These are phyloP conservation scores for Spergularia bocconei DNA, from an alignment of 148 eudicot species.

Conservation along the genomic window DNA sequence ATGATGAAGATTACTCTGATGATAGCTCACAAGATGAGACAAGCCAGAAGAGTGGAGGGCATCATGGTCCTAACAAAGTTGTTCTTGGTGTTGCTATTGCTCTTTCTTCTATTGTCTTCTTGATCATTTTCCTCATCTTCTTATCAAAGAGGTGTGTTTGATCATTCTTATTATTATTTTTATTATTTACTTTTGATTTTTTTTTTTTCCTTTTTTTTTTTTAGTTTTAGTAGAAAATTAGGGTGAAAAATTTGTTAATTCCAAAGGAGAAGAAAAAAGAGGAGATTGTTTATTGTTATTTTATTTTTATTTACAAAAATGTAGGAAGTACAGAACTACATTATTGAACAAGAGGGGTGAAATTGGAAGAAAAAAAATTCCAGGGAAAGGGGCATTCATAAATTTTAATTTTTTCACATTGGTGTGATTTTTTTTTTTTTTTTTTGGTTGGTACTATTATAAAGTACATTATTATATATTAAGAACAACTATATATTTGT, in stretches of 20 bases:
- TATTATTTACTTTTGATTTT: background rate
- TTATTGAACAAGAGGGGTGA: no score
- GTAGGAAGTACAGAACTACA: no score
- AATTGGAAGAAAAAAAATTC: no score
- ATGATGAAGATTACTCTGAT: conserved; percentile 23
- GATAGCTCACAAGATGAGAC: conserved; percentile 38
- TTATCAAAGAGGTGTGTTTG: conserved; percentile 66
- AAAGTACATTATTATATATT: background rate
- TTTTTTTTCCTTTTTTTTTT: no score
- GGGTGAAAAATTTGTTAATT: background rate
- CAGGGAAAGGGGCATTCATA: background rate
- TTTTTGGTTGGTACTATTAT: background rate
- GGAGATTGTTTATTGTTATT: no score
- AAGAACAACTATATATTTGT: background rate
- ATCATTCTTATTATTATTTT: no score
- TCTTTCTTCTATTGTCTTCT: conserved; percentile 73
- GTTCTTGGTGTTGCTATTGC: conserved; percentile 88
- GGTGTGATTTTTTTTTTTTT: conserved; percentile 7
- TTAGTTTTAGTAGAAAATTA: background rate
- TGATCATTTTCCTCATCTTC: conserved; percentile 65
- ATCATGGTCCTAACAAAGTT: conserved; percentile 77
- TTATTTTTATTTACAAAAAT: background rate
- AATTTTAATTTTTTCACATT: conserved; percentile 1
- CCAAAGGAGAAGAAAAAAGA: background rate
- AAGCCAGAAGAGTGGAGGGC: conserved; percentile 27